Percentiles rank a stretch among this genome's conserved stretches.
Evolutionary conservation across 2,329 filamentous ascomycete genomes (phyloP).

Genomic region (Fusarium burgessii): DNA sequence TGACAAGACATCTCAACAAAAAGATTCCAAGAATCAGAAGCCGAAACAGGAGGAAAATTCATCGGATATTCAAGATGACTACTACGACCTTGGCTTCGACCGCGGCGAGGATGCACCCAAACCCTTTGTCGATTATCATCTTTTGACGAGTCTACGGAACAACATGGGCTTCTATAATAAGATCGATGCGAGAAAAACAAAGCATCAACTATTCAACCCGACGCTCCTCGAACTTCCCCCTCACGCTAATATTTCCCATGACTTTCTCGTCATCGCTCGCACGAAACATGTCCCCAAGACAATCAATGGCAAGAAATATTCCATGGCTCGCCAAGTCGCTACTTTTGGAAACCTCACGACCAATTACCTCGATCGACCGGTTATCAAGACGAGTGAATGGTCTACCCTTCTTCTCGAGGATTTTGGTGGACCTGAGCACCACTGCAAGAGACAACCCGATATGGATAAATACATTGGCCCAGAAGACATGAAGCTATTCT

Average conservation of each 20-base stretch:
- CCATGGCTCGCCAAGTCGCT: constrained; percentile 32
- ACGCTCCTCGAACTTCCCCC: constrained; percentile 35
- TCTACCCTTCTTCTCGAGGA: constrained; percentile 30
- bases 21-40: too few relatives aligned
- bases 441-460: constrained; percentile 31
- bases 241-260: constrained; percentile 11
- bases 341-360: constrained; percentile 32
- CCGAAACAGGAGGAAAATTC: not conserved
- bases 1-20: not conserved
- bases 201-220: constrained; percentile 34
- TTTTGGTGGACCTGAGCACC: constrained; percentile 31
- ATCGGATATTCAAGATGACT: not conserved
- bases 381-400: constrained; percentile 22
- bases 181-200: constrained; percentile 25
- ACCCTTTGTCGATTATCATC: constrained; percentile 19
- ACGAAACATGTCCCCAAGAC: constrained; percentile 13
- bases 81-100: not conserved
- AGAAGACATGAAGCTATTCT: constrained; percentile 43
- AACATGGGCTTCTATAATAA: constrained; percentile 38
- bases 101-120: not conserved
- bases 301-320: constrained; percentile 23
- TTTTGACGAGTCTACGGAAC: constrained; percentile 33
- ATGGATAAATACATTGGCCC: constrained; percentile 40
- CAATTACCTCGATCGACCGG: constrained; percentile 12
- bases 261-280: constrained; percentile 38